Base-by-base conservation (phyloP, 257 asterid species). In the Sherardia arvensis region DNA sequence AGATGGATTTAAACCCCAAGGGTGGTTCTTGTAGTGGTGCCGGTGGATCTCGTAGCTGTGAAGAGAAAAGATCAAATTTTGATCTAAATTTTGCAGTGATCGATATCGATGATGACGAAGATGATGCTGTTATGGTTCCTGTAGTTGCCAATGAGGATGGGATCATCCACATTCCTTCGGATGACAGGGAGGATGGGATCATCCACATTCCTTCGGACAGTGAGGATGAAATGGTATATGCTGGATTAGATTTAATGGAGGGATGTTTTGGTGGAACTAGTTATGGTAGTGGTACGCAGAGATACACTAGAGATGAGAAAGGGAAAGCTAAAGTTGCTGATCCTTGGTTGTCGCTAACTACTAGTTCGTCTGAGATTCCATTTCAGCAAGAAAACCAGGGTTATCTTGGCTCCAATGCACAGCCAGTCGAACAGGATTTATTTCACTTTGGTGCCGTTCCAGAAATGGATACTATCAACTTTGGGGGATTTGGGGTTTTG, bases 291-390 rank as follows among this genome's bases (percentile, higher is more conserved):
- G 62, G 65, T 61, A 77, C 62, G 77, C 63, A 72, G 74, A 76
- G 86, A 68, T 80, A 73, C 73, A 71, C 82, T 5, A 36, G 70
- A 75, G 85, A 77, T 70, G 85, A 80, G 74, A 80, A 74, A 67
- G 92, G 84, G 51, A 79, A 82, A 75, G 79, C 65, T 20, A 69
- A 38, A 70, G 73, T 70, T 59, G 70, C 21, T 33, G 77, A 76
- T 70, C 53, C 83, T 25, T 86, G 86, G 85, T 71, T 83, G 65
- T 74, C 89, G 26, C 81, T 81, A 21, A 38, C 67, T 26, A 62
- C 23, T 45, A 40, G 51, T 71, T 61, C 53, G 59, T 23, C n/a
- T 67, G 62, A 76, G 8, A 47, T 66, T 59, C 76, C 43, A 63
- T 65, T 73, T 1, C 68, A 28, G 33, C 26, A 8, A 62, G 40